Evolutionary conservation across 176 grass and related monocot species (phyloP), one percentile per base, ranked within the genome.

Genomic region (Luzula sylvatica): DNA sequence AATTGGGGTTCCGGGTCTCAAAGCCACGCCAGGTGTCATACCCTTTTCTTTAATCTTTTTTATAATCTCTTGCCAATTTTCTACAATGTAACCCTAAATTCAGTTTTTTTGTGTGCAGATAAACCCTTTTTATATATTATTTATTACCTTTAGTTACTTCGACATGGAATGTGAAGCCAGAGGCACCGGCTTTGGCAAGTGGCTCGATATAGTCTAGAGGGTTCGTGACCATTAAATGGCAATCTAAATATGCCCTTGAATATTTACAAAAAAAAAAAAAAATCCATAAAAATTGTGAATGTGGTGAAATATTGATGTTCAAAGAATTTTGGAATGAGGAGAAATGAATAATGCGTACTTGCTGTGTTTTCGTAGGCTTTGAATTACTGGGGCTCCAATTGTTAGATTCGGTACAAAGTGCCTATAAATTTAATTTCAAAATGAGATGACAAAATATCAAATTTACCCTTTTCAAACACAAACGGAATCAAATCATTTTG

Each of bases 171-270:
- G 92, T 98, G 44, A 98, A 98, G 15, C 92, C 92, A 38, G 92
- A 98, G 56, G 86, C 92, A 14, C 92, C 92, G 68, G 86, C 92
- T 65, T 90, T 86, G 47, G 78, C 81, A 14, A 98, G 68, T 27
- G 75, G 68, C 26, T 98, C 78, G 53, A 90, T 61, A 55, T 98
- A 90, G 70, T 87, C 92, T 14, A 66, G 67, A 68, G 92, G 92
- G 23, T 98, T 90, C 61, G 92, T 90, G 43, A 98, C 92, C 86
- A 98, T 98, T 55, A 98, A 85, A 86, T 98, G 92, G 74, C 92
- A 98, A 41, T 98, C 92, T 56, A 98, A 79, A 53, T 90, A 98
- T 75, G 92, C 81, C 65, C 92, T 95, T 63, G 42, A 67, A 72
- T 72, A 80, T 15, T 3, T 14, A 61, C 22, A 52, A 69, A 3